phyloP scores from a whole-genome alignment of 2,329 filamentous ascomycete genomes.

The Epichloe aotearoae region DNA sequence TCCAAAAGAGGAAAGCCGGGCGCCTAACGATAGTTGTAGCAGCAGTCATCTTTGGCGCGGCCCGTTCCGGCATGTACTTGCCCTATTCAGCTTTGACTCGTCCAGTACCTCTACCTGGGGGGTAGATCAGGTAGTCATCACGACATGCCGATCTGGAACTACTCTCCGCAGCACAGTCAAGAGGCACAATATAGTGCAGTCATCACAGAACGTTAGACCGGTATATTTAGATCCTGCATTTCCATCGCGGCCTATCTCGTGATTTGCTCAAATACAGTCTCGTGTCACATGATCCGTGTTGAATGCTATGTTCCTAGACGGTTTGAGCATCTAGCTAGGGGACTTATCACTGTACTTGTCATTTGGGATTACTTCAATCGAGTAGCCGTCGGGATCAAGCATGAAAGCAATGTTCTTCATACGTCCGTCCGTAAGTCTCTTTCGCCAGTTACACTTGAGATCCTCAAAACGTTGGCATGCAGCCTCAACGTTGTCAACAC shows the following conservation, averaged over 20 bases:
- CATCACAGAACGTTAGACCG: background rate
- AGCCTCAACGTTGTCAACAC: slow-evolving; percentile 77
- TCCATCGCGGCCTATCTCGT: background rate
- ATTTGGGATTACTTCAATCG: slow-evolving; percentile 72
- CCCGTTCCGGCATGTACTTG: no score
- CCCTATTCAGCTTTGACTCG: no score
- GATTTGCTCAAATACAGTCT: background rate
- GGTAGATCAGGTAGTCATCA: no score
- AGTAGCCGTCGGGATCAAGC: slow-evolving; percentile 78
- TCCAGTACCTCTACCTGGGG: no score
- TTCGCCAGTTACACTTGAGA: slow-evolving; percentile 80
- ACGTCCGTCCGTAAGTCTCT: slow-evolving; percentile 76
- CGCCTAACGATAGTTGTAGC: no score
- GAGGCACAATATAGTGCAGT: background rate
- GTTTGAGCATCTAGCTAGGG: background rate
- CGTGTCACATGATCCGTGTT: background rate
- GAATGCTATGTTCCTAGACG: background rate
- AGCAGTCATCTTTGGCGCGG: no score
- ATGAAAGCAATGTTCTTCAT: slow-evolving; percentile 95
- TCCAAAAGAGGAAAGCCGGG: no score
- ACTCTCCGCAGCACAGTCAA: no score
- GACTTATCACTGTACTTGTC: slow-evolving; percentile 24
- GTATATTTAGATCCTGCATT: background rate
- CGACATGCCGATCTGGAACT: no score
- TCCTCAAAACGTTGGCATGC: slow-evolving; percentile 80